These are phyloP conservation scores for Yamadazyma taylorii DNA, from an alignment of 1,139 yeast genomes.

Conservation along the genomic window DNA sequence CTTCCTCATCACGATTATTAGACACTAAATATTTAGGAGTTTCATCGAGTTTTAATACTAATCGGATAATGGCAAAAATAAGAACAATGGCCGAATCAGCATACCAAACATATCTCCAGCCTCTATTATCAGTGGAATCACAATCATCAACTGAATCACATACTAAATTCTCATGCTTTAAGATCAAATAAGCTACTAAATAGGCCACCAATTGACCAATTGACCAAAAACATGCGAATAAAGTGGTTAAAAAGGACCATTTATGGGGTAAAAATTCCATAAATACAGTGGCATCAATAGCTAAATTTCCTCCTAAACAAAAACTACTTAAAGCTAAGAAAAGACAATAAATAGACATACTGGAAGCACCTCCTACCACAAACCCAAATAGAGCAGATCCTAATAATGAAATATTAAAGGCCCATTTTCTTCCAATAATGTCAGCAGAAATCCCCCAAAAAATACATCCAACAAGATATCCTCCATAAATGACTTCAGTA, in stretches of 20 bases:
- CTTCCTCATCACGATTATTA: slow-evolving; percentile 35
- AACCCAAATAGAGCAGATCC: slow-evolving; percentile 25
- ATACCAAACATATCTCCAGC: slow-evolving; percentile 40
- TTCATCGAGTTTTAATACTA: slow-evolving; percentile 30
- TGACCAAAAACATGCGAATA: slow-evolving; percentile 40
- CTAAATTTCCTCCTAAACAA: slow-evolving; percentile 32
- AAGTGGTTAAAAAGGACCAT: slow-evolving; percentile 22
- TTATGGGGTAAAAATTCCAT: slow-evolving; percentile 27
- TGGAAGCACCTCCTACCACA: slow-evolving; percentile 30
- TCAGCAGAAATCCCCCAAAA: slow-evolving; percentile 56
- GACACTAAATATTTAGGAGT: slow-evolving; percentile 38
- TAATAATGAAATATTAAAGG: slow-evolving; percentile 43
- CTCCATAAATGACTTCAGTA: slow-evolving; percentile 25
- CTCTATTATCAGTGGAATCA: slow-evolving; percentile 30
- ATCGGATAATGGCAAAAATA: slow-evolving; percentile 27
- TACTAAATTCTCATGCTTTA: slow-evolving; percentile 23
- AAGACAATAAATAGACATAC: slow-evolving; percentile 28
- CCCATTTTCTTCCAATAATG: slow-evolving; percentile 51
- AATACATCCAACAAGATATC: slow-evolving; percentile 54
- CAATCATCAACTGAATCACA: slow-evolving; percentile 29
- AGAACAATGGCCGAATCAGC: slow-evolving; percentile 33
- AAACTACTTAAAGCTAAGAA: slow-evolving; percentile 25
- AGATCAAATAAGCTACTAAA: slow-evolving; percentile 33
- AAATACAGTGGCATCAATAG: slow-evolving; percentile 31
- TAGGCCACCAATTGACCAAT: slow-evolving; percentile 36